Conservation (phyloP, 768 basidiomycete genomes). For the Xerocomus spinulosus region DNA sequence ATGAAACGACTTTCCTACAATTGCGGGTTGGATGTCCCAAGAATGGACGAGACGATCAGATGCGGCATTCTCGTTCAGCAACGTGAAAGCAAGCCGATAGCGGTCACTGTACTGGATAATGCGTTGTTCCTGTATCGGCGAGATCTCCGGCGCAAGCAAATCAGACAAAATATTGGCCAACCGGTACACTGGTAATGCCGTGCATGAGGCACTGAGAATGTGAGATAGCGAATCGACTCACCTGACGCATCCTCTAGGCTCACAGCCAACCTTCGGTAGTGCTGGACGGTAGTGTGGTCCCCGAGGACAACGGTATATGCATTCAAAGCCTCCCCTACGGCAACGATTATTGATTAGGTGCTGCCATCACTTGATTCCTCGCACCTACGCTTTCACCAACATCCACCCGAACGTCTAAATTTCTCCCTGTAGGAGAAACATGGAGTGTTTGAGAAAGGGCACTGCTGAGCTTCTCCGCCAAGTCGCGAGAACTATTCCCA, state of each 20-base stretch:
- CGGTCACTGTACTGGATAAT: conserved; percentile 74
- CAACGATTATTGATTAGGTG: conserved; percentile 5
- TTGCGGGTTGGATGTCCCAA: conserved; percentile 71
- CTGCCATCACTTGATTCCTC: conserved; percentile 13
- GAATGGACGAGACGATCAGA: conserved; percentile 51
- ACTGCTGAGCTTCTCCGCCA: conserved; percentile 29
- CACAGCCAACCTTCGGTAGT: conserved; percentile 19
- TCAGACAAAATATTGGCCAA: conserved; percentile 36
- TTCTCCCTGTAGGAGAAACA: conserved; percentile 37
- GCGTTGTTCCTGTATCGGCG: conserved; percentile 46
- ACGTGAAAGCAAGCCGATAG: conserved; percentile 86
- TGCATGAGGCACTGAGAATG: conserved; percentile 10
- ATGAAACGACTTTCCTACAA: conserved; percentile 50
- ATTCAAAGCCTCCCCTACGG: conserved; percentile 15
- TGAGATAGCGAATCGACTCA: conserved; percentile 14
- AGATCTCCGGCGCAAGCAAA: conserved; percentile 41
- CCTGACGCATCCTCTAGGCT: conserved; percentile 25
- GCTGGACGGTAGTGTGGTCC: conserved; percentile 19
- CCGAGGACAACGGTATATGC: conserved; percentile 25
- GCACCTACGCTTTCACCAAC: conserved; percentile 31
- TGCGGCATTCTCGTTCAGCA: conserved; percentile 86
- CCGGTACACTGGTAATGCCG: conserved; percentile 29
- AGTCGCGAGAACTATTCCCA: not conserved
- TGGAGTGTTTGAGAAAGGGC: conserved; percentile 14
- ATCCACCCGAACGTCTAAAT: conserved; percentile 37